These are phyloP conservation scores for Thraustotheca clavata DNA, from an alignment of 352 stramenopile species.

Conservation along the genomic window DNA sequence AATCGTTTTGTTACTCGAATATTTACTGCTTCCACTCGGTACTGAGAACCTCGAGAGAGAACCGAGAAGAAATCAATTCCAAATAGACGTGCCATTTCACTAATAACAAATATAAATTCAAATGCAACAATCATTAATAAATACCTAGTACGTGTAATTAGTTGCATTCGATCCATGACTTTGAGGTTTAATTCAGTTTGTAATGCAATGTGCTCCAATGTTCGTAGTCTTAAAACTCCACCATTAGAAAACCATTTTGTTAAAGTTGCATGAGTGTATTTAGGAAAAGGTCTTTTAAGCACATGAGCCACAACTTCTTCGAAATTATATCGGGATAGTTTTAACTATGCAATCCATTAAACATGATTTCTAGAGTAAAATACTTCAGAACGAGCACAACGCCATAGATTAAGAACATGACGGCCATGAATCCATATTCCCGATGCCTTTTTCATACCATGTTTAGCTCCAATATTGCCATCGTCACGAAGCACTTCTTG, in stretches of 20 bases:
- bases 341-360: conserved; percentile 43
- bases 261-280: conserved; percentile 48
- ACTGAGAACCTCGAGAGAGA: conserved; percentile 89
- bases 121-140: too few species aligned
- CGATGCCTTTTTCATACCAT: conserved; percentile 72
- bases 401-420: conserved; percentile 90
- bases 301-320: conserved; percentile 67
- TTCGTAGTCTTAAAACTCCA: conserved; percentile 37
- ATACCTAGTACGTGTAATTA: conserved; percentile 74
- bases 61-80: conserved; percentile 93
- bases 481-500: neutral
- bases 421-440: conserved; percentile 86
- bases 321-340: conserved; percentile 71
- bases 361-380: neutral
- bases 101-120: conserved; percentile 18
- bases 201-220: conserved; percentile 45
- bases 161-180: conserved; percentile 75
- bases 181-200: conserved; percentile 49
- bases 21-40: conserved; percentile 90
- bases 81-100: conserved; percentile 90
- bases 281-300: conserved; percentile 49
- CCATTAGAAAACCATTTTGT: conserved; percentile 46
- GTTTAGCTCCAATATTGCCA: conserved; percentile 51
- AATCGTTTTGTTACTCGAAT: conserved; percentile 83
- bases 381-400: conserved; percentile 76